phyloP scores from a whole-genome alignment of 1,139 yeast species.

The Suhomyces chickasaworum region DNA sequence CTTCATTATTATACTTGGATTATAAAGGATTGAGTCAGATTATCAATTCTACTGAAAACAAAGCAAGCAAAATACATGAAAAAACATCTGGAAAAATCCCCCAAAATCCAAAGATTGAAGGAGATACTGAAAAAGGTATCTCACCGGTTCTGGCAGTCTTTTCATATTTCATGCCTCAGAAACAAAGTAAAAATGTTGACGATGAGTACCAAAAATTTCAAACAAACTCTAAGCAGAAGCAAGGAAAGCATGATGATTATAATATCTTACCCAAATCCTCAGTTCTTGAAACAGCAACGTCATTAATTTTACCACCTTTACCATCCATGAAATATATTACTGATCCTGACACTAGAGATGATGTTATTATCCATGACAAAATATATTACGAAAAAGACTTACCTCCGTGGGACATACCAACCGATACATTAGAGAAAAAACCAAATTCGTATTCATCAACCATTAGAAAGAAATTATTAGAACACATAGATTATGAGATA shows the following conservation, averaged over 20 bases:
- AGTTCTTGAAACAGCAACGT: constrained; percentile 78
- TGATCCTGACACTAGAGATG: constrained; percentile 52
- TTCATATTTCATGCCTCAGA: constrained; percentile 49
- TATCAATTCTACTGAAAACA: constrained; percentile 15
- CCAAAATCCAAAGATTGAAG: constrained; percentile 1
- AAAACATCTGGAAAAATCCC: constrained; percentile 13
- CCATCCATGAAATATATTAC: constrained; percentile 72
- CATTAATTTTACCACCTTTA: constrained; percentile 81
- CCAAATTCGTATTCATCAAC: constrained; percentile 9
- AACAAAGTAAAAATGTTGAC: constrained; percentile 31
- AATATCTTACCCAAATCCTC: constrained; percentile 65
- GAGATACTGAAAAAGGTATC: constrained; percentile 17
- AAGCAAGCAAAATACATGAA: constrained; percentile 8
- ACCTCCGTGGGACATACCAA: constrained; percentile 20
- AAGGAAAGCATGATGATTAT: constrained; percentile 17
- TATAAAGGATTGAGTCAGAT: constrained; percentile 38
- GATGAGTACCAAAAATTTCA: constrained; percentile 26
- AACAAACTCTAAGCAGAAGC: constrained; percentile 14
- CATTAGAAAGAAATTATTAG: constrained; percentile 14
- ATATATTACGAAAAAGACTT: constrained; percentile 40
- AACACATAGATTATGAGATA: constrained; percentile 20
- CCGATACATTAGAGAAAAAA: background rate
- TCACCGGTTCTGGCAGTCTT: constrained; percentile 49
- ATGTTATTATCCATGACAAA: constrained; percentile 45
- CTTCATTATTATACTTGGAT: constrained; percentile 76